Percentiles rank a stretch among this genome's conserved stretches.
phyloP scores from a whole-genome alignment of 169 alveolate genomes.

The Sarcocystis neurona region DNA sequence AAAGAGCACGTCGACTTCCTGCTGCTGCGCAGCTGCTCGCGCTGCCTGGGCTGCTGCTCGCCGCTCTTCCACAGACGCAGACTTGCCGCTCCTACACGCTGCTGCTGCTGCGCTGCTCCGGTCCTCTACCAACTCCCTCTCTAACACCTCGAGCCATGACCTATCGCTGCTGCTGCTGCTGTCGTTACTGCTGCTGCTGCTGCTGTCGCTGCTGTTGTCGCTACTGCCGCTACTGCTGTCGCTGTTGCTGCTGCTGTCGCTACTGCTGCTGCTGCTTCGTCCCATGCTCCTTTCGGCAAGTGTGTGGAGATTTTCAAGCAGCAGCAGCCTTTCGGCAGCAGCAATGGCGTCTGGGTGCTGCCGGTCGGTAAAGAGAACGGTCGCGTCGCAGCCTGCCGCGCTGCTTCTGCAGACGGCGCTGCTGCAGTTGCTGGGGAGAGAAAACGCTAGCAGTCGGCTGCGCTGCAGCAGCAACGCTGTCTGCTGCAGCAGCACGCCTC shows the following conservation, averaged over 20 bases:
- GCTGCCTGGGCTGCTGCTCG: constrained; percentile 6
- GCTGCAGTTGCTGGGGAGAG: too few species aligned
- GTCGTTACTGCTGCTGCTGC: constrained; percentile 14
- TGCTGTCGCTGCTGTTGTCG: neutral
- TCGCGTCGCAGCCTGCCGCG: too few species aligned
- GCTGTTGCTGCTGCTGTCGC: too few species aligned
- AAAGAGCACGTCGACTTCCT: constrained; percentile 22
- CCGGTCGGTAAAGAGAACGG: too few species aligned
- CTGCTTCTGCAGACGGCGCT: too few species aligned
- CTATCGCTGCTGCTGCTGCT: constrained; percentile 42
- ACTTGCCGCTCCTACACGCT: neutral
- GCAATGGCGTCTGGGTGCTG: too few species aligned
- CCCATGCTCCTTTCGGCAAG: constrained; percentile 11
- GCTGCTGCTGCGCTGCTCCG: neutral
- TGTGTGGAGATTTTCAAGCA: too few species aligned
- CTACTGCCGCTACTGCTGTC: neutral
- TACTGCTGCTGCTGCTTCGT: too few species aligned
- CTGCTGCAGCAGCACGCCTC: constrained; percentile 16
- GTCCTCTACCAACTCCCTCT: neutral
- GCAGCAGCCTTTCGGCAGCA: too few species aligned
- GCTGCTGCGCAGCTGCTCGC: neutral
- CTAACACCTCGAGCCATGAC: neutral
- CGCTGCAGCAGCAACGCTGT: constrained; percentile 1
- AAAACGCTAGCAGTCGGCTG: too few species aligned
- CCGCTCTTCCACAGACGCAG: neutral